These are phyloP conservation scores for Leccinum broughii DNA, from an alignment of 768 basidiomycete genomes.

Conservation along the genomic window DNA sequence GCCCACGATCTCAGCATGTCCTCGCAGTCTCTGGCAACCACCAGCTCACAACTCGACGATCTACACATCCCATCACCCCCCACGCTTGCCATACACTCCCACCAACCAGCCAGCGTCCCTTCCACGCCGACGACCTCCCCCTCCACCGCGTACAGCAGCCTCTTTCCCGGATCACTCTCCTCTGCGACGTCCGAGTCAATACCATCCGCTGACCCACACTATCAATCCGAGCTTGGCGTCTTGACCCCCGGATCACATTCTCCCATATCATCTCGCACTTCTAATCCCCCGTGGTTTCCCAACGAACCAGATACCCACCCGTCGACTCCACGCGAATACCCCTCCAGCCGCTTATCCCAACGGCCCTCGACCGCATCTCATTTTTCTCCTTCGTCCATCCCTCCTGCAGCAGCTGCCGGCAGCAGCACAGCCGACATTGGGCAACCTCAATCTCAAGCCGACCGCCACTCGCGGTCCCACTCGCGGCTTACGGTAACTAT, in stretches of 20 bases:
- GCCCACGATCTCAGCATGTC: conserved; percentile 16
- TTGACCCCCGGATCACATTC: conserved; percentile 14
- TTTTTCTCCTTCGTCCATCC: neutral
- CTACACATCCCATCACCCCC: conserved; percentile 7
- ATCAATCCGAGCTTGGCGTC: conserved; percentile 20
- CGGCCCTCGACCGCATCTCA: conserved; percentile 24
- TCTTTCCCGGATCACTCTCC: conserved; percentile 22
- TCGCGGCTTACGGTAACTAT: conserved; percentile 30
- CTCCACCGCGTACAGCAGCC: conserved; percentile 22
- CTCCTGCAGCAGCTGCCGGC: neutral
- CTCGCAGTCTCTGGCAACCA: conserved; percentile 20
- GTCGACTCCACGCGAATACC: conserved; percentile 4
- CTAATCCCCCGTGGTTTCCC: conserved; percentile 15
- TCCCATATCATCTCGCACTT: conserved; percentile 17
- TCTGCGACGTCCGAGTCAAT: conserved; percentile 29
- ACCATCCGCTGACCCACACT: conserved; percentile 12
- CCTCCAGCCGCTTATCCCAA: neutral
- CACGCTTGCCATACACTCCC: neutral
- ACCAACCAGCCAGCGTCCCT: conserved; percentile 15
- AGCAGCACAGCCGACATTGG: neutral
- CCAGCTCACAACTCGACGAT: conserved; percentile 13
- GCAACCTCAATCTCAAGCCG: neutral
- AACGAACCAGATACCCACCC: conserved; percentile 23
- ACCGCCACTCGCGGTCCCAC: conserved; percentile 13
- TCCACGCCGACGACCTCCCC: conserved; percentile 30